A percentile compares a stretch with the other conserved stretches of the same genome.
phyloP scores from a whole-genome alignment of 306 rosid species.

The Medicago arabica region DNA sequence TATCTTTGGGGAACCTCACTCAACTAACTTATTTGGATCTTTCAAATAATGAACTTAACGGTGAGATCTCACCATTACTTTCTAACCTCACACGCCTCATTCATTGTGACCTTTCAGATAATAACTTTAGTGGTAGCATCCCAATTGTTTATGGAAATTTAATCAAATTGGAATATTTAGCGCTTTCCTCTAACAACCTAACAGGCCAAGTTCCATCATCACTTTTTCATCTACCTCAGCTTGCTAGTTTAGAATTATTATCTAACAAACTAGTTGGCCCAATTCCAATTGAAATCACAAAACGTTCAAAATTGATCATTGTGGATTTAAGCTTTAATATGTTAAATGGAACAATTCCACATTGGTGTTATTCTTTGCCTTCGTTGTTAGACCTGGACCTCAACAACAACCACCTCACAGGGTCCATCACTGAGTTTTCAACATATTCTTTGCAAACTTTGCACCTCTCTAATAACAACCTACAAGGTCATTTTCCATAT shows the following conservation, averaged over 20 bases:
- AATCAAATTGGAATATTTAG: not conserved
- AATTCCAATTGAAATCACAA: not conserved
- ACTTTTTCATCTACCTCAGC: constrained; percentile 24
- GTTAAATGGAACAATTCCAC: constrained; percentile 38
- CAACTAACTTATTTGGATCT: no score
- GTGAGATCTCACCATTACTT: fast-evolving
- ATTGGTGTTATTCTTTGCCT: constrained; percentile 22
- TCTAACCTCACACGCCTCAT: not conserved
- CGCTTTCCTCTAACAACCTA: fast-evolving
- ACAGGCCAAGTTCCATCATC: constrained; percentile 8
- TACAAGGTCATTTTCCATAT: constrained; percentile 37
- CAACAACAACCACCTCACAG: not conserved
- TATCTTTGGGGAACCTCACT: no score
- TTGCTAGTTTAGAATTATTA: not conserved
- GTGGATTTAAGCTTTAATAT: fast-evolving
- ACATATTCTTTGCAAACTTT: not conserved
- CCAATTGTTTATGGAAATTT: not conserved
- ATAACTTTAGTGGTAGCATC: constrained; percentile 25
- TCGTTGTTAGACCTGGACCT: fast-evolving
- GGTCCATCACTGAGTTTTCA: constrained; percentile 2
- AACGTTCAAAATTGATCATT: fast-evolving
- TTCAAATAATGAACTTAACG: no score
- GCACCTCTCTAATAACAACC: not conserved
- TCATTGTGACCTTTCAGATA: not conserved
- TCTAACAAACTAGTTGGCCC: not conserved